These are phyloP conservation scores for Trametes cingulata DNA, from an alignment of 768 basidiomycete genomes.

Conservation along the genomic window DNA sequence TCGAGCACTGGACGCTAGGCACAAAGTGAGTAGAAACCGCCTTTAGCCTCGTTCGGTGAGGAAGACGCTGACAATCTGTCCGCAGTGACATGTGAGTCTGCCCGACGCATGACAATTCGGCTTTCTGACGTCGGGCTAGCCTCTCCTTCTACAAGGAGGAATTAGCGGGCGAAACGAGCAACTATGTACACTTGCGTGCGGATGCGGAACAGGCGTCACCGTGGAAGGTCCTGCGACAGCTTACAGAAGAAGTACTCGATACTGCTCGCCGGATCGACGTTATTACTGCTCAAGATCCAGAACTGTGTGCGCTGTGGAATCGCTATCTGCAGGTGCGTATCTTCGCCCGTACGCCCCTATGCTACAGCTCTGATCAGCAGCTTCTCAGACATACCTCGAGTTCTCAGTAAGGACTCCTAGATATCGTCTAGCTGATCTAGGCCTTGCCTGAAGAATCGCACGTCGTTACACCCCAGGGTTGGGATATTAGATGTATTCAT, in stretches of 20 bases:
- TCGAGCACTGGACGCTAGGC: constrained; percentile 21
- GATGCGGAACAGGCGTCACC: constrained; percentile 6
- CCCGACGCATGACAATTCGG: neutral
- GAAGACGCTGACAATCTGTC: neutral
- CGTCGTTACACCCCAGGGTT: no score
- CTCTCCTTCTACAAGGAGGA: constrained; percentile 27
- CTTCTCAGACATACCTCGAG: constrained; percentile 2
- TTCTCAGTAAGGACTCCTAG: constrained; percentile 15
- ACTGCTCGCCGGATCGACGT: constrained; percentile 8
- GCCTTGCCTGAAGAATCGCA: neutral
- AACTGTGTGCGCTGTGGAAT: constrained; percentile 11
- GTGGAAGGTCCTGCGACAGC: constrained; percentile 8
- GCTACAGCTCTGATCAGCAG: neutral
- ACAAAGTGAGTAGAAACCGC: constrained; percentile 7
- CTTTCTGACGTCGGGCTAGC: neutral
- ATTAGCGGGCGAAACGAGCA: constrained; percentile 21
- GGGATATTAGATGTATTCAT: no score
- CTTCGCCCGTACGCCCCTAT: no score
- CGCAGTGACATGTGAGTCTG: constrained; percentile 12
- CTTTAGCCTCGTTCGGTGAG: no score
- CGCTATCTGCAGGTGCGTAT: constrained; percentile 9
- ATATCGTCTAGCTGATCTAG: constrained; percentile 13
- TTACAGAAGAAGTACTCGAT: constrained; percentile 19
- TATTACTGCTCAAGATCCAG: constrained; percentile 5
- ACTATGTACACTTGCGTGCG: constrained; percentile 23